Percentiles rank a stretch among this genome's conserved stretches.
Evolutionary conservation across 768 basidiomycete species (phyloP).

Genomic region (Suillus bovinus): DNA sequence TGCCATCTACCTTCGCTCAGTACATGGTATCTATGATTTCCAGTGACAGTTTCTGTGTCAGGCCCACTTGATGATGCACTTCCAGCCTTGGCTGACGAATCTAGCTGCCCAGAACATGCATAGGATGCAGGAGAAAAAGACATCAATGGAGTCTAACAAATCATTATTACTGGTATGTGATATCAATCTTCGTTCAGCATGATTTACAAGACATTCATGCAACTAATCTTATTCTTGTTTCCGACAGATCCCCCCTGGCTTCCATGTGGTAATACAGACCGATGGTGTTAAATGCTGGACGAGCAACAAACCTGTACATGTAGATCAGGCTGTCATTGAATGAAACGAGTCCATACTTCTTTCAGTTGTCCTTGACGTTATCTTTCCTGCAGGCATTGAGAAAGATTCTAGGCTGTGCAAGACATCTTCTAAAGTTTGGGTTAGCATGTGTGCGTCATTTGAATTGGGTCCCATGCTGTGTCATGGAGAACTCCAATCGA

Average conservation of each 20-base stretch:
- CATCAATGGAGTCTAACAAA: neutral
- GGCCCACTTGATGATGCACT: too few species aligned
- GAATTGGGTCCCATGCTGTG: slow-evolving; percentile 12
- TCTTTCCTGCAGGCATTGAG: neutral
- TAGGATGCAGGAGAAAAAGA: neutral
- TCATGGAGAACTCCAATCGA: slow-evolving; percentile 10
- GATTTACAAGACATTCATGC: slow-evolving; percentile 13
- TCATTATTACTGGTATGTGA: neutral
- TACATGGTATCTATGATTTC: too few species aligned
- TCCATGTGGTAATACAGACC: slow-evolving; percentile 3
- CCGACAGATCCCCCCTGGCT: slow-evolving; percentile 12
- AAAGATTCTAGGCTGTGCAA: slow-evolving; percentile 2
- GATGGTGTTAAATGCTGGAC: neutral
- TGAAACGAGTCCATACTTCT: slow-evolving; percentile 4
- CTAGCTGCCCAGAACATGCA: neutral
- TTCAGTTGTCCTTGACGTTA: neutral
- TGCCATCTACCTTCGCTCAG: too few species aligned
- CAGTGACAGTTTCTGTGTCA: too few species aligned
- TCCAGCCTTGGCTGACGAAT: too few species aligned
- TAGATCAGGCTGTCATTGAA: neutral
- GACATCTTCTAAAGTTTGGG: neutral
- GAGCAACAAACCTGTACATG: neutral
- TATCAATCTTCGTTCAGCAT: neutral
- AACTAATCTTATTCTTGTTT: slow-evolving; percentile 8
- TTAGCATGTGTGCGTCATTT: slow-evolving; percentile 11